Evolutionary conservation across 768 basidiomycete species (phyloP), one percentile per base, ranked within the genome.

Genomic region (Calocybe gangraenosa): DNA sequence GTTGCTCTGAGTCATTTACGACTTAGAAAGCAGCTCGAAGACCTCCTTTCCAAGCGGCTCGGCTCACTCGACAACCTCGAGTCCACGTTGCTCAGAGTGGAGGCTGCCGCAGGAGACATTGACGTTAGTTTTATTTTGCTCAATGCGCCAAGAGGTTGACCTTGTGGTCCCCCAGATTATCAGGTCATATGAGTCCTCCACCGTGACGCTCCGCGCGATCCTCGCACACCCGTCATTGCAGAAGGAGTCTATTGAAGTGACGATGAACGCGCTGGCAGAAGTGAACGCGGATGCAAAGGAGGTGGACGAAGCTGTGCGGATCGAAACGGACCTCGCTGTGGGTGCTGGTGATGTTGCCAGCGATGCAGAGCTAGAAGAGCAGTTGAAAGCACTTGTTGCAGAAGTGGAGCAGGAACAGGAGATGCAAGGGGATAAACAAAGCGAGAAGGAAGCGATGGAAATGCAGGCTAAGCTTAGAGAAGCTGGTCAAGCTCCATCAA

Each of bases 101-200:
- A 98, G 65, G 78, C 82, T 2, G 89, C 93, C n/a, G 88, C 88
- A 21, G 85, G 84, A 2, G 88, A 97, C 62, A 74, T 93, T 9
- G 84, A 92, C 72, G 93, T 93, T 58, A 34, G 68, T 58, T 33
- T 28, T 31, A n/a, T 42, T 32, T 18, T 35, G 17, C 17, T 35
- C 34, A 35, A 7, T n/a, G 14, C n/a, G 17, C 17, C 17, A 7
- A 4, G n/a, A 18, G 34, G 34, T n/a, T 35, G 13, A 35, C 5
- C 5, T 14, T 35, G 34, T 35, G 7, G 14, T 6, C n/a, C 30
- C 17, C 40, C n/a, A 42, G 91, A 87, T 96, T 40, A 81, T 98
- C 79, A 79, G 78, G 53, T 78, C 82, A 0, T 98, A 95, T 59
- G 78, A 90, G 63, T 81, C 82, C 2, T 93, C 92, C 5, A 84